These are phyloP conservation scores for Phaeosphaeriaceae sp. DNA, from an alignment of 2,329 filamentous ascomycete genomes.

Conservation along the genomic window DNA sequence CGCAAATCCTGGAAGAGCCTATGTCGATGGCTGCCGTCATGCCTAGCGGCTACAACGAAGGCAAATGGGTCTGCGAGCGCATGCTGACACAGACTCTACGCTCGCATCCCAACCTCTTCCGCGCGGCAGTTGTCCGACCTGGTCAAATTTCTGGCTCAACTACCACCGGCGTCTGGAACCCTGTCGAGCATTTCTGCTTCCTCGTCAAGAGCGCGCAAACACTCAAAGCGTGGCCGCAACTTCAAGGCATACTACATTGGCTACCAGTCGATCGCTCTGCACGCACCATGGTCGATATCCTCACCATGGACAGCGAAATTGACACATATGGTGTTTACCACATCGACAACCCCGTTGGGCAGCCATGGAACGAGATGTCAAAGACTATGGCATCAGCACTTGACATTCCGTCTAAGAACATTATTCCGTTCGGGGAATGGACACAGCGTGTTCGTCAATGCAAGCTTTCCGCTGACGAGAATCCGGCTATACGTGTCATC, in stretches of 20 bases:
- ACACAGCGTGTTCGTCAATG: slow-evolving; percentile 42
- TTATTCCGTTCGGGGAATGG: slow-evolving; percentile 53
- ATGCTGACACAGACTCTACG: slow-evolving; percentile 59
- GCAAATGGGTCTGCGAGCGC: slow-evolving; percentile 59
- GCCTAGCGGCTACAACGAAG: slow-evolving; percentile 60
- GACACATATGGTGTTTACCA: slow-evolving; percentile 48
- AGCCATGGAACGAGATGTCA: slow-evolving; percentile 51
- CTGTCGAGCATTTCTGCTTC: slow-evolving; percentile 59
- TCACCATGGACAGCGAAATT: slow-evolving; percentile 30
- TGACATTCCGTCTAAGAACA: slow-evolving; percentile 26
- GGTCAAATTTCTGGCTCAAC: slow-evolving; percentile 63
- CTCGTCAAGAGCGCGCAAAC: slow-evolving; percentile 60
- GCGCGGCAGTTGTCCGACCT: slow-evolving; percentile 53
- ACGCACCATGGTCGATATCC: slow-evolving; percentile 42
- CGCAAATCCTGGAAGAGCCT: slow-evolving; percentile 53
- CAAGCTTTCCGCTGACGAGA: slow-evolving; percentile 22
- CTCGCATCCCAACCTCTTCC: slow-evolving; percentile 52
- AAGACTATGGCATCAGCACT: slow-evolving; percentile 40
- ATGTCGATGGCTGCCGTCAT: slow-evolving; percentile 51
- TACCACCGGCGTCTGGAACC: slow-evolving; percentile 62
- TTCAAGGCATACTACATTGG: slow-evolving; percentile 44
- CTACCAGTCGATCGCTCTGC: slow-evolving; percentile 55
- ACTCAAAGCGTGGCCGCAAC: slow-evolving; percentile 49
- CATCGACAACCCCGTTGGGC: slow-evolving; percentile 55
- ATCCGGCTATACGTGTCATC: slow-evolving; percentile 40